These are phyloP conservation scores for Pseudozyma thailandica DNA, from an alignment of 1,284 basidiomycete species.

Conservation along the genomic window DNA sequence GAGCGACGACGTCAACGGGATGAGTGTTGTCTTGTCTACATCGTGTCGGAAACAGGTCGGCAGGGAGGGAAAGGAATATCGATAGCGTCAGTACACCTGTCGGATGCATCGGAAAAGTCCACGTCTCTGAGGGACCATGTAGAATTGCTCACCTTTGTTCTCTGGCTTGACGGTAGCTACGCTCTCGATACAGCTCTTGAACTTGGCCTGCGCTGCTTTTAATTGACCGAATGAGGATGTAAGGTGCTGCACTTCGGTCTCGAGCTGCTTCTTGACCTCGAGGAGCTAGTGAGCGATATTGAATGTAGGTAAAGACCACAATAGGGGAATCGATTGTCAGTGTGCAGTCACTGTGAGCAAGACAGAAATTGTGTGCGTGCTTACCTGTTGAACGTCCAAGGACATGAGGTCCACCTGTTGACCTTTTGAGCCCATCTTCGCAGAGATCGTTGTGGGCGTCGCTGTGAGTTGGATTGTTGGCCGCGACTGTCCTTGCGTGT, in stretches of 20 bases:
- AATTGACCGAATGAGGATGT: slow-evolving; percentile 92
- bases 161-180: slow-evolving; percentile 80
- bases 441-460: not conserved
- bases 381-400: slow-evolving; percentile 54
- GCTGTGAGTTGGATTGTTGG: no score
- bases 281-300: slow-evolving; percentile 40
- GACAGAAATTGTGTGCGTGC: not conserved
- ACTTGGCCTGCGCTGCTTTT: slow-evolving; percentile 91
- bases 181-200: slow-evolving; percentile 85
- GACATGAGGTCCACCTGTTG: slow-evolving; percentile 58
- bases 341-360: not conserved
- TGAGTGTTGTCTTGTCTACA: slow-evolving; percentile 84
- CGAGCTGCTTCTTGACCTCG: slow-evolving; percentile 64
- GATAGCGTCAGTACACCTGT: not conserved
- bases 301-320: not conserved
- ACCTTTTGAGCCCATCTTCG: slow-evolving; percentile 40
- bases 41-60: not conserved
- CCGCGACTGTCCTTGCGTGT: not conserved
- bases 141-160: slow-evolving; percentile 72
- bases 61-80: not conserved
- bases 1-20: slow-evolving; percentile 91
- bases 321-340: not conserved
- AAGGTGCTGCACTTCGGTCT: slow-evolving; percentile 88
- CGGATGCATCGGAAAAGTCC: no score
- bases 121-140: not conserved